Conservation (phyloP, 1,284 basidiomycete genomes). For the Gastroboletus turbinatus region DNA sequence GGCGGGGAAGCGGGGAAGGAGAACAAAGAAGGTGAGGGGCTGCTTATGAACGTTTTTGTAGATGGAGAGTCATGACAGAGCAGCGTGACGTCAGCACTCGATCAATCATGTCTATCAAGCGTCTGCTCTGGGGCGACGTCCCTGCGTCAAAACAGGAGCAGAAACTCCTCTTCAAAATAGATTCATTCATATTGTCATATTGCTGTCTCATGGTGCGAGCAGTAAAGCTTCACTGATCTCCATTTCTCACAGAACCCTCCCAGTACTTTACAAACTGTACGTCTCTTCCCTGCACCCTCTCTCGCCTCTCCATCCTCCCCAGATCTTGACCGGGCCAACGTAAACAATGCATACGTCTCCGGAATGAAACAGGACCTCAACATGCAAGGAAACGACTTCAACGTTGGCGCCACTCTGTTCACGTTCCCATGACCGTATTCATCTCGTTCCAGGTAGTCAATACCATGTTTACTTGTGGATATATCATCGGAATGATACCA, state of each 20-base stretch:
- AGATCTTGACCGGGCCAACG: constrained; percentile 68
- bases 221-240: background rate
- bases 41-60: constrained; percentile 15
- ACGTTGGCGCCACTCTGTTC: constrained; percentile 42
- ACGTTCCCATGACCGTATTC: background rate
- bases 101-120: background rate
- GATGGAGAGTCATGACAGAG: too few relatives aligned
- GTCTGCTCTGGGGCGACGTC: background rate
- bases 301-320: background rate
- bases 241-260: background rate
- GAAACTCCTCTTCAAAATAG: constrained; percentile 43
- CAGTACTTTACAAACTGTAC: constrained; percentile 68
- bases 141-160: constrained; percentile 19
- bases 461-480: constrained; percentile 71
- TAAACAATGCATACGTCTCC: constrained; percentile 73
- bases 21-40: background rate
- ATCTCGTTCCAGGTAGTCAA: constrained; percentile 53
- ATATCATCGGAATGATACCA: constrained; percentile 71
- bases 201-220: constrained; percentile 63
- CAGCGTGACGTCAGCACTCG: background rate
- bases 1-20: background rate
- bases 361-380: constrained; percentile 80
- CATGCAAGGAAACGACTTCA: constrained; percentile 71
- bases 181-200: constrained; percentile 63
- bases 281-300: constrained; percentile 12